Base-by-base conservation (phyloP, 192 early-diverging fungal genomes). In the Entomortierella beljakovae region DNA sequence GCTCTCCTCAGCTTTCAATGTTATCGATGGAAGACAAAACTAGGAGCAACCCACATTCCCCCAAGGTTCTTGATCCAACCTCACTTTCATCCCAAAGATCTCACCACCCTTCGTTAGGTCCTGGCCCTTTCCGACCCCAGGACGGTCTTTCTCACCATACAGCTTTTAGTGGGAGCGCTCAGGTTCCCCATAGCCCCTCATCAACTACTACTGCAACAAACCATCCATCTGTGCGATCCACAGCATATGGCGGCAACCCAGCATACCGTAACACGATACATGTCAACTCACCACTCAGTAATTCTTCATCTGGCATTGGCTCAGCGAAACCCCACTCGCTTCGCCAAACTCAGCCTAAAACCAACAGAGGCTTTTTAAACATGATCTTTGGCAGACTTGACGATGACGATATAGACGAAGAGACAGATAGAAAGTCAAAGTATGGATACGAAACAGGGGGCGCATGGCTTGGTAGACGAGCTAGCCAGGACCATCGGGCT, bases 361-460 rank as follows among this genome's bases (percentile, higher is more conserved):
- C 20, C 26, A 58, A 66, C 35, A 34, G 66, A 16, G 74, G 65
- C 4, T 69, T 77, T 42, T 69, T 77, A 20, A 77, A 77, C 33
- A 63, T 77, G 74, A 56, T 77, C 28, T 69, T 77, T 59, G 74
- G 74, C 5, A 35, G 61, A 35, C 53, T 53, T 32, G 58, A 69
- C 1, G 66, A 69, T 20, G 65, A 69, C 20, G 74, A 63, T 28
- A 10, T 35, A 13, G 11, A 37, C 4, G 59, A 70, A 6, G 64
- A 56, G 15, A 43, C 25, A 20, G 38, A 57, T 15, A 57, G 69
- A 22, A 77, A 64, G 23, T 46, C 54, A 5, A 58, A 38, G 23
- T 77, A 64, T 40, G 74, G 74, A 51, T 69, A 77, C 9, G 74
- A 77, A 49, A 69, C 74, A 1, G 66, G 74, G 13, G 54, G 74